A percentile compares a stretch with the other conserved stretches of the same genome.
Conservation (phyloP, 352 stramenopile species). For the Globisporangium paroecandrum region DNA sequence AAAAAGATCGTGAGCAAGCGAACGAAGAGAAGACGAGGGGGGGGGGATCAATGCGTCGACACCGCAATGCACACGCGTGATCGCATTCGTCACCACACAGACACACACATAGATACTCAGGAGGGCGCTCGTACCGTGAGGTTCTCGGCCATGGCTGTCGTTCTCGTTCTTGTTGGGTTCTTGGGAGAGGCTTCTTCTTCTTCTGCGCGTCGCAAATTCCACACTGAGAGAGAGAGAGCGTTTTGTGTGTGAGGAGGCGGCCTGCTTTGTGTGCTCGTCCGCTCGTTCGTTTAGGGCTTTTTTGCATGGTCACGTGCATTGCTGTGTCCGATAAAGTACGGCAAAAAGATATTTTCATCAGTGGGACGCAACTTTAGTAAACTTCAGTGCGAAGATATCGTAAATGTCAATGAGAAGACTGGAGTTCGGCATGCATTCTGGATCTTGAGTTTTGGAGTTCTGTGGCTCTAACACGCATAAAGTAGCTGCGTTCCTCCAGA, state of each 20-base stretch:
- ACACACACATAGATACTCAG: neutral
- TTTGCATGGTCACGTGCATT: neutral
- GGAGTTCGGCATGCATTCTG: neutral
- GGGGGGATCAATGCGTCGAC: neutral
- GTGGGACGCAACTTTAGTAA: too few species aligned
- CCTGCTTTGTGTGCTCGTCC: neutral
- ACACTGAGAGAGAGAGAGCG: neutral
- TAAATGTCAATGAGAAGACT: neutral
- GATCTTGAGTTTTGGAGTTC: neutral
- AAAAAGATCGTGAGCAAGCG: neutral
- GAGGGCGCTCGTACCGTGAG: neutral
- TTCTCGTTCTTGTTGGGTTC: neutral
- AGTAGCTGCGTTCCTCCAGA: too few species aligned
- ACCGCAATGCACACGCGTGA: neutral
- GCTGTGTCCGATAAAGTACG: neutral
- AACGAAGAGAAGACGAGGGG: neutral
- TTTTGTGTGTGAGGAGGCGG: neutral
- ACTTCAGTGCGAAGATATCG: too few species aligned
- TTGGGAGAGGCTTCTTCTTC: neutral
- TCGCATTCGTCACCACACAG: neutral
- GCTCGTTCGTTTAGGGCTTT: constrained; percentile 1
- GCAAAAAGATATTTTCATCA: neutral
- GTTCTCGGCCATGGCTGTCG: constrained; percentile 1
- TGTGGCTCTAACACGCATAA: neutral
- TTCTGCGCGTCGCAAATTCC: constrained; percentile 11